phyloP scores from a whole-genome alignment of 345 rosid genomes.

The Syzygium grande region DNA sequence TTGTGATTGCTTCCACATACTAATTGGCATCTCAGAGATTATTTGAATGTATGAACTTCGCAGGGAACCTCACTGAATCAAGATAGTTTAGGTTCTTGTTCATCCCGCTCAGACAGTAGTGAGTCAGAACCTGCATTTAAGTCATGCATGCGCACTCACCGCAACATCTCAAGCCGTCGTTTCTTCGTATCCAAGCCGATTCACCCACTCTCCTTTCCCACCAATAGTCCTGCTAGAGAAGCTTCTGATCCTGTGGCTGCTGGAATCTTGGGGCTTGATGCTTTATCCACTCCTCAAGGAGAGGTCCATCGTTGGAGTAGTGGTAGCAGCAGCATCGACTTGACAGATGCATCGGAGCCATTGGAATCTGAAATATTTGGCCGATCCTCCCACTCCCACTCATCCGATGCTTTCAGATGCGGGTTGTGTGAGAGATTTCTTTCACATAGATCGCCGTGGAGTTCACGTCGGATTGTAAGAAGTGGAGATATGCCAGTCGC shows the following conservation, averaged over 20 bases:
- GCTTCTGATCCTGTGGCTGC: conserved; percentile 4
- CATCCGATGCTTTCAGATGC: conserved; percentile 29
- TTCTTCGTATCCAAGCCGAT: conserved; percentile 53
- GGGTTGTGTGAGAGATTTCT: conserved; percentile 43
- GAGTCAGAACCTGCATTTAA: conserved; percentile 32
- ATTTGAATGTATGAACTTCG: background rate
- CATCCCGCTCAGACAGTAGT: conserved; percentile 42
- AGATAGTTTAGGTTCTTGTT: conserved; percentile 25
- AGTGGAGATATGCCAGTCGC: conserved; percentile 46
- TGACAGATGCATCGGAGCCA: conserved; percentile 31
- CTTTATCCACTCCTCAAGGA: conserved; percentile 9
- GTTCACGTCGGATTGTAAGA: conserved; percentile 38
- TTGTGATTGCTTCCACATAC: background rate
- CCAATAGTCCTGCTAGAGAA: conserved; percentile 11
- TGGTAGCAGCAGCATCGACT: conserved; percentile 33
- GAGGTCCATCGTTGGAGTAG: conserved; percentile 51
- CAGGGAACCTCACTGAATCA: conserved; percentile 35
- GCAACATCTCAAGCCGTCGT: conserved; percentile 30
- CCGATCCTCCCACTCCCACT: conserved; percentile 3
- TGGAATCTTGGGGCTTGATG: conserved; percentile 13
- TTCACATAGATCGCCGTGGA: conserved; percentile 50
- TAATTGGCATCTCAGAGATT: background rate
- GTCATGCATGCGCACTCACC: conserved; percentile 25
- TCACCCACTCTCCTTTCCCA: conserved; percentile 43
- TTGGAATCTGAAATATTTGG: conserved; percentile 21